Percentiles rank a stretch among this genome's conserved stretches.
Evolutionary conservation across 495 filamentous ascomycete genomes (phyloP).

Genomic region (Penicillium salamii): DNA sequence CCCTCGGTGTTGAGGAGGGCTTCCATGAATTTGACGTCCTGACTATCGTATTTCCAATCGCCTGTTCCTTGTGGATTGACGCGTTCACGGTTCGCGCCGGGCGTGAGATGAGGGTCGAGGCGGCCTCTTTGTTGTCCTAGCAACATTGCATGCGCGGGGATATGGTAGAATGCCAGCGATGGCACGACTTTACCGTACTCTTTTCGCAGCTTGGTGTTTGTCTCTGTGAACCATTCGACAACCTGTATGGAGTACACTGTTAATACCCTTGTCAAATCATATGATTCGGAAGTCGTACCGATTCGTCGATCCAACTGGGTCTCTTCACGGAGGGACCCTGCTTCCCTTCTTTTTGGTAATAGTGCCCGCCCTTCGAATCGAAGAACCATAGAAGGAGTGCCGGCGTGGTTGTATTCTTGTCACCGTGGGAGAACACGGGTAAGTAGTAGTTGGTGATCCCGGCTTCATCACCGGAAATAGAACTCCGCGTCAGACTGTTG

Average conservation of each 20-base stretch:
- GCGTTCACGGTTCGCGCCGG: constrained; percentile 64
- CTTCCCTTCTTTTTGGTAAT: constrained; percentile 39
- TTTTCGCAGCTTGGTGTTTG: constrained; percentile 39
- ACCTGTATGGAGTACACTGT: constrained; percentile 35
- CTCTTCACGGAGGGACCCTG: constrained; percentile 30
- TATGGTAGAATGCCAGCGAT: constrained; percentile 70
- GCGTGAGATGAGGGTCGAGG: constrained; percentile 40
- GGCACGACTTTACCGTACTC: constrained; percentile 50
- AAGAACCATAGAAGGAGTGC: constrained; percentile 72
- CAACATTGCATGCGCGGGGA: constrained; percentile 58
- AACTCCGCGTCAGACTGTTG: constrained; percentile 53
- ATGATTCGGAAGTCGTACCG: constrained; percentile 8
- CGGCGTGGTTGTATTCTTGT: constrained; percentile 23
- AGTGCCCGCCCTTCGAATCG: constrained; percentile 62
- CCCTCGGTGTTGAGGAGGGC: constrained; percentile 55
- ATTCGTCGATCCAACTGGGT: constrained; percentile 38
- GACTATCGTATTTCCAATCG: constrained; percentile 34
- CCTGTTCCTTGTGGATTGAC: constrained; percentile 25
- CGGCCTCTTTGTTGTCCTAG: constrained; percentile 46
- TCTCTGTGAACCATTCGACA: constrained; percentile 58
- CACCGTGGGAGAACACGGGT: constrained; percentile 37
- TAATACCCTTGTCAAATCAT: not conserved
- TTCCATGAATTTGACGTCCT: constrained; percentile 65
- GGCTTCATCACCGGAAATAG: constrained; percentile 36
- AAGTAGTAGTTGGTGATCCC: constrained; percentile 75